A percentile compares a stretch with the other conserved stretches of the same genome.
phyloP scores from a whole-genome alignment of 1,284 basidiomycete genomes.

The Ceratorhiza oryzae-sativae region DNA sequence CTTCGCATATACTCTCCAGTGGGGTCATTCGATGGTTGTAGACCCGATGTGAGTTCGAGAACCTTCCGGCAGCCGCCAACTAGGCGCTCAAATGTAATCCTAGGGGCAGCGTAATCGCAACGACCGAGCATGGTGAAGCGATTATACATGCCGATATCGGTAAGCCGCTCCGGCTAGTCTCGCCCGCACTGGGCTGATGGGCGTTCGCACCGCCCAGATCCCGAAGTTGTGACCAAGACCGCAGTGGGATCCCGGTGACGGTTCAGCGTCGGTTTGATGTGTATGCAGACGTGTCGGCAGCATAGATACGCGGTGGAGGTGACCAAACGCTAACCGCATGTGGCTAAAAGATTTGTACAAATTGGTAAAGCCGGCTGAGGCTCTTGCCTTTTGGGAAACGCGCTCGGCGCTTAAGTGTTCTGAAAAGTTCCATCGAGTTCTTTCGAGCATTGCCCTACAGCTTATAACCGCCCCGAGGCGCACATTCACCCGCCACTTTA shows the following conservation, averaged over 20 bases:
- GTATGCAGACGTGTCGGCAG: slow-evolving; percentile 70
- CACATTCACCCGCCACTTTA: slow-evolving; percentile 11
- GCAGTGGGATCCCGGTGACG: slow-evolving; percentile 86
- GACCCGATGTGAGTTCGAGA: slow-evolving; percentile 77
- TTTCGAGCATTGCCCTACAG: slow-evolving; percentile 15
- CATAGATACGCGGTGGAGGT: slow-evolving; percentile 1
- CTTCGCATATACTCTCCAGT: slow-evolving; percentile 58
- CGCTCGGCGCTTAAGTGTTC: slow-evolving; percentile 34
- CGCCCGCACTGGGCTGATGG: slow-evolving; percentile 26
- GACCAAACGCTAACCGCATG: slow-evolving; percentile 9
- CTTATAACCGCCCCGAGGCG: slow-evolving; percentile 32
- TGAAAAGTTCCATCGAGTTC: slow-evolving; percentile 34
- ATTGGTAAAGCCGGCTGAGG: background rate
- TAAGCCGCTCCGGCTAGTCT: slow-evolving; percentile 53
- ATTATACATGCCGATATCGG: slow-evolving; percentile 85
- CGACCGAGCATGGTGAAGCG: slow-evolving; percentile 80
- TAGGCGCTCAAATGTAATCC: background rate
- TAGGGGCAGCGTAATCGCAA: slow-evolving; percentile 82
- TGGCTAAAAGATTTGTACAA: slow-evolving; percentile 5
- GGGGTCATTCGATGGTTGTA: slow-evolving; percentile 89
- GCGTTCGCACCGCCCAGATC: slow-evolving; percentile 61
- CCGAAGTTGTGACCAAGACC: slow-evolving; percentile 71
- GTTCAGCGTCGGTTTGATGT: slow-evolving; percentile 91
- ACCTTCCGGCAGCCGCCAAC: background rate
- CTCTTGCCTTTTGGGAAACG: slow-evolving; percentile 27